These are phyloP conservation scores for Colletotrichum costaricense DNA, from an alignment of 2,329 filamentous ascomycete species.

Conservation along the genomic window DNA sequence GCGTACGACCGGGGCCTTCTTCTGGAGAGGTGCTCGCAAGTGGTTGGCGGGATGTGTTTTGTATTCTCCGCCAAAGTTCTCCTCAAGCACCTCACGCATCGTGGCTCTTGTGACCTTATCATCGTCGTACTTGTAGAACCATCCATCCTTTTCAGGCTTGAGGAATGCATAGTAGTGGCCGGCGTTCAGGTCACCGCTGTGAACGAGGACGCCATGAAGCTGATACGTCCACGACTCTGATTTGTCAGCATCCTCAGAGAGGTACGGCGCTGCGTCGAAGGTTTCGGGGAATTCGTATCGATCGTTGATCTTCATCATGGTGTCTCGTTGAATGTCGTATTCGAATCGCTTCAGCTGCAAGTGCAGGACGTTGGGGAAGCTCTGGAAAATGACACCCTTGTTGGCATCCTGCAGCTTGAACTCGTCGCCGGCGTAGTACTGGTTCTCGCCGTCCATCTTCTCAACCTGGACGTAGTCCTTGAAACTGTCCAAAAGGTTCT, in stretches of 20 bases:
- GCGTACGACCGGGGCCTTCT: constrained; percentile 69
- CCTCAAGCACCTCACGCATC: constrained; percentile 89
- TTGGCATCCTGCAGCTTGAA: constrained; percentile 95
- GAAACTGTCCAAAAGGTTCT: constrained; percentile 93
- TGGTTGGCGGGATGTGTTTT: constrained; percentile 57
- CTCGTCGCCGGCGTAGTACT: constrained; percentile 92
- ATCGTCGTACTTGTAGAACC: constrained; percentile 98
- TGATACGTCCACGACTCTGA: constrained; percentile 94
- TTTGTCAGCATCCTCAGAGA: constrained; percentile 86
- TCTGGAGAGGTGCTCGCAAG: constrained; percentile 59
- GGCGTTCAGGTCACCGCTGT: constrained; percentile 95
- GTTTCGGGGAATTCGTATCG: constrained; percentile 89
- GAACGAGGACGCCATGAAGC: constrained; percentile 93
- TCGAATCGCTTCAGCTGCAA: constrained; percentile 97
- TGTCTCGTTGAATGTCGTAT: constrained; percentile 94
- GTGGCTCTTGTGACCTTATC: constrained; percentile 97
- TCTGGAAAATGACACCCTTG: constrained; percentile 97
- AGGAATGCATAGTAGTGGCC: constrained; percentile 98
- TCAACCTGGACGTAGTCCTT: constrained; percentile 96
- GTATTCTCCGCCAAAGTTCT: constrained; percentile 96
- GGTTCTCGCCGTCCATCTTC: constrained; percentile 97
- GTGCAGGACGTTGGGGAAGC: constrained; percentile 93
- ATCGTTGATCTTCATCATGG: constrained; percentile 99
- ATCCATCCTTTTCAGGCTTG: constrained; percentile 91
- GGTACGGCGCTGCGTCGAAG: constrained; percentile 87